Evolutionary conservation across 1,139 yeast species (phyloP), one percentile per base, ranked within the genome.

Genomic region (Magnusiomyces paraingens): DNA sequence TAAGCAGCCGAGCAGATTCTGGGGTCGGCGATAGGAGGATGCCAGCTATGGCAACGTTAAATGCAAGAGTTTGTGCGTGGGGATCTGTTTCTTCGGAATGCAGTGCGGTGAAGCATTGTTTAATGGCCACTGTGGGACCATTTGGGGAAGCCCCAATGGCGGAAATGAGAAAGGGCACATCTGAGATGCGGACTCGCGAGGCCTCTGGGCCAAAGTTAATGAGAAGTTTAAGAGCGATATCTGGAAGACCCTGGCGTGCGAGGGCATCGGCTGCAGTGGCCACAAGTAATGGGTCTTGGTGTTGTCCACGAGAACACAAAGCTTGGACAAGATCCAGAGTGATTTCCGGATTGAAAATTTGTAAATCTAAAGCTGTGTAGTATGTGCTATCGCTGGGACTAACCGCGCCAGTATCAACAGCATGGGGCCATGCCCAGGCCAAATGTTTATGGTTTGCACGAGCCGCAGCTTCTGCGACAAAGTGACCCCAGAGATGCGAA

Each of bases 401-500:
- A 0, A 69, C 61, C 14, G 56, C 54, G 6, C 72, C 72, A 1
- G 71, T 68, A 17, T 64, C 57, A 3, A 63, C 59, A 2, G 70
- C 71, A 11, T 60, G 54, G 17, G 62, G 58, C 55, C 61, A 60
- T 8, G 66, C 62, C 69, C 70, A 70, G 20, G 57, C 56, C 11
- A 69, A 55, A 1, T 65, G 64, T 1, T 55, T 57, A 49, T 65
- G 63, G 53, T 66, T 61, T 42, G 50, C 50, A 4, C 52, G 50
- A 10, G 62, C 61, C 22, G 66, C 60, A 1, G 65, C 65, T 5
- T 59, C 56, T 11, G 66, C 59, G 14, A 67, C 49, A 46, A 68
- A 65, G 38, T 67, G 53, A 5, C 72, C 73, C 72, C 72, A 69
- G 1, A 70, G 62, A 12, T 73, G 63, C 1, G 70, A 58, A 50